These are phyloP conservation scores for Aulographum hederae DNA, from an alignment of 2,329 filamentous ascomycete species.

Conservation along the genomic window DNA sequence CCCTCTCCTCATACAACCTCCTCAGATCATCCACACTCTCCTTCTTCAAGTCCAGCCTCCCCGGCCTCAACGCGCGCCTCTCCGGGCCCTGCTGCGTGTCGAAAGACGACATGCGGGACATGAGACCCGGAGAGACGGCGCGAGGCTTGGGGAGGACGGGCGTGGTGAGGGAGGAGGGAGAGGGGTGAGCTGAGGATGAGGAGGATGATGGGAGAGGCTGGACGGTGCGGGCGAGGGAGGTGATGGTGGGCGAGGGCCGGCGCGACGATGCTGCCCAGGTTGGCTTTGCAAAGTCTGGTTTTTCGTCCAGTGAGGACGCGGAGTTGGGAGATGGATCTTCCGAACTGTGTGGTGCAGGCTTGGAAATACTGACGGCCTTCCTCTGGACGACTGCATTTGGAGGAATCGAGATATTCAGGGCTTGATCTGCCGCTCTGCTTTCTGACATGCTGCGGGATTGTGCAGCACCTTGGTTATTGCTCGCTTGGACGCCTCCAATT, in stretches of 20 bases:
- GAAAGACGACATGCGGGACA: conserved; percentile 24
- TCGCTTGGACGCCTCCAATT: background rate
- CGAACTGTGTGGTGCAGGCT: background rate
- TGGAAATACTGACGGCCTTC: background rate
- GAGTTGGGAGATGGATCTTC: background rate
- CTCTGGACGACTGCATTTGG: background rate
- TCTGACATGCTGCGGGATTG: background rate
- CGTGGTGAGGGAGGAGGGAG: background rate
- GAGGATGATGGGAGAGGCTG: background rate
- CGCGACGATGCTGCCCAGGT: background rate
- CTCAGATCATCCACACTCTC: conserved; percentile 28
- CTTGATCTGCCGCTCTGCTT: background rate
- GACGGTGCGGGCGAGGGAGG: background rate
- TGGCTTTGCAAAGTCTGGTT: background rate
- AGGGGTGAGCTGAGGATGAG: background rate
- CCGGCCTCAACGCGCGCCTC: conserved; percentile 6
- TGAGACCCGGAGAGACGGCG: conserved; percentile 21
- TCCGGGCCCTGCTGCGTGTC: background rate
- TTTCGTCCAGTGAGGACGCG: background rate
- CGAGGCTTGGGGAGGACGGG: background rate
- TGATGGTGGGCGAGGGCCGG: background rate
- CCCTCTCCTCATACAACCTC: conserved; percentile 28
- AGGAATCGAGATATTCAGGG: background rate
- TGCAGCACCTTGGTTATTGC: background rate
- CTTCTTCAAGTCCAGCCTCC: conserved; percentile 24